Percentiles rank a stretch among this genome's conserved stretches.
phyloP scores from a whole-genome alignment of 768 basidiomycete genomes.

The Jaapia argillacea region DNA sequence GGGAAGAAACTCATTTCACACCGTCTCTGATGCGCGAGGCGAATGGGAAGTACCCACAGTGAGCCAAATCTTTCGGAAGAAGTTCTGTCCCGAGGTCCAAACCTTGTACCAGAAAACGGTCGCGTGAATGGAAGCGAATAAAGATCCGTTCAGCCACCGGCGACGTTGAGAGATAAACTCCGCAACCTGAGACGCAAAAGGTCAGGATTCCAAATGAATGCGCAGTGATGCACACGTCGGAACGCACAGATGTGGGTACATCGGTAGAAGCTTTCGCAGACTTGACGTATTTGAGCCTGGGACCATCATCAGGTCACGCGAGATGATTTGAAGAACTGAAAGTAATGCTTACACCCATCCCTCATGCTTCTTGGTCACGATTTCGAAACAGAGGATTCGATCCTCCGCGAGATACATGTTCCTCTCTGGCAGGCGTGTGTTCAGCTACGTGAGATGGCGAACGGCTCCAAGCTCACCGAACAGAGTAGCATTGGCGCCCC shows the following conservation, averaged over 20 bases:
- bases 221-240: background rate
- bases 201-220: background rate
- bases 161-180: constrained; percentile 95
- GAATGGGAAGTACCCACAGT: too few species aligned
- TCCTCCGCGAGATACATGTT: constrained; percentile 93
- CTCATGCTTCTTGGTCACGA: constrained; percentile 82
- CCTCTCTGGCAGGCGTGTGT: constrained; percentile 40
- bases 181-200: constrained; percentile 49
- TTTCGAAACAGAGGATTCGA: constrained; percentile 89
- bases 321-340: background rate
- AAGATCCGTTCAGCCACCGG: constrained; percentile 81
- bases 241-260: constrained; percentile 68
- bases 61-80: constrained; percentile 62
- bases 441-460: constrained; percentile 2
- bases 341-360: constrained; percentile 58
- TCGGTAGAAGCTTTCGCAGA: constrained; percentile 95
- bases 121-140: constrained; percentile 91
- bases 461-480: constrained; percentile 30
- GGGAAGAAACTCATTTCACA: background rate
- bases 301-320: constrained; percentile 1
- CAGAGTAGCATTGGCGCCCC: constrained; percentile 52
- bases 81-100: constrained; percentile 85
- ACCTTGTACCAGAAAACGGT: constrained; percentile 84
- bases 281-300: constrained; percentile 80
- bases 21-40: too few species aligned